These are phyloP conservation scores for Eugenia klotzschiana DNA, from an alignment of 441 rosid genomes.

Conservation along the genomic window DNA sequence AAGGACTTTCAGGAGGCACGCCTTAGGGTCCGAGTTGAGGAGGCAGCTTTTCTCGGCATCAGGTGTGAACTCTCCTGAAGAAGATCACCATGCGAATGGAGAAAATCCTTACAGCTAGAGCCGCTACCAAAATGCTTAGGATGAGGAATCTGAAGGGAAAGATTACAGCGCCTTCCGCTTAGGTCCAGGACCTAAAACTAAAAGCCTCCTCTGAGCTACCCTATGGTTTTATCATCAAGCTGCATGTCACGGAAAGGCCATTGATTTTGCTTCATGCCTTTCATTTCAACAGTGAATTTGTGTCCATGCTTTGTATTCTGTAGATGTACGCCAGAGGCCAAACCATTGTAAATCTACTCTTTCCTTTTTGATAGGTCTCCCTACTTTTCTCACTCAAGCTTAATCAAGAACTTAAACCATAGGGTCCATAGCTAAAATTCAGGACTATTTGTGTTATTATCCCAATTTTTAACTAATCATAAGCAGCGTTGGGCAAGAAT, in stretches of 20 bases:
- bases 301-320: background rate
- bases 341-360: background rate
- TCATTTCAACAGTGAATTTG: background rate
- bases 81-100: too few species aligned
- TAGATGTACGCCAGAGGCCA: background rate
- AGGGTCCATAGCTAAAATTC: too few species aligned
- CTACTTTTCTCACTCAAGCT: background rate
- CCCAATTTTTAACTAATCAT: background rate
- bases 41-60: too few species aligned
- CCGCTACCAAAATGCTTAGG: constrained; percentile 38
- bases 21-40: too few species aligned
- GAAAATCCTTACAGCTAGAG: constrained; percentile 15
- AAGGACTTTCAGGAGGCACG: too few species aligned
- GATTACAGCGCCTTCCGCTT: constrained; percentile 37
- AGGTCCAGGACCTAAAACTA: constrained; percentile 28
- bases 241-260: constrained; percentile 4
- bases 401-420: background rate
- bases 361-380: background rate
- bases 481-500: background rate
- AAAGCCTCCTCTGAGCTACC: constrained; percentile 22
- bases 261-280: background rate
- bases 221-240: constrained; percentile 15
- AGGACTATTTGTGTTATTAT: too few species aligned
- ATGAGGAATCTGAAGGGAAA: constrained; percentile 59
- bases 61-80: too few species aligned